Conservation (phyloP, 2,329 filamentous ascomycete species). For the Grosmannia clavigera region DNA sequence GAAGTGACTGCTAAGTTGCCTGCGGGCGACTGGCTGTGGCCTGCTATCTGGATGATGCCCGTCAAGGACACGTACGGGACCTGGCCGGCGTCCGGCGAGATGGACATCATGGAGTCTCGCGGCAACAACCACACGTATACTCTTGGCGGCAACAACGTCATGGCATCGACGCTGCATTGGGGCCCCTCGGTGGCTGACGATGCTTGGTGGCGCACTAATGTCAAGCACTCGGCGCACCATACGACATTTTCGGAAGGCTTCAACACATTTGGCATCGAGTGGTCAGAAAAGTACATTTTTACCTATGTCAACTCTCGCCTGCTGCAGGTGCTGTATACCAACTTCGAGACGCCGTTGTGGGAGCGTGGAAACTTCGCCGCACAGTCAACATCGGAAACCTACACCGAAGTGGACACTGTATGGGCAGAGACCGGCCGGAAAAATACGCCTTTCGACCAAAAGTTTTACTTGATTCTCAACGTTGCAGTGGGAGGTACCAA, state of each 20-base stretch:
- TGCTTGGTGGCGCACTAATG: slow-evolving; percentile 73
- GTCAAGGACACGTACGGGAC: slow-evolving; percentile 57
- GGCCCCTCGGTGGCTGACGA: slow-evolving; percentile 61
- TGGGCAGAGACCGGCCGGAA: slow-evolving; percentile 50
- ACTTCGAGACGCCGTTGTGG: slow-evolving; percentile 58
- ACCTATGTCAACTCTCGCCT: slow-evolving; percentile 74
- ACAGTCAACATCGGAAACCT: slow-evolving; percentile 41
- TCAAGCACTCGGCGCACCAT: slow-evolving; percentile 62
- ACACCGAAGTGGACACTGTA: slow-evolving; percentile 48
- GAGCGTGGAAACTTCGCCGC: slow-evolving; percentile 55
- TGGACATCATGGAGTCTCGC: slow-evolving; percentile 69
- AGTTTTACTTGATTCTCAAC: slow-evolving; percentile 66
- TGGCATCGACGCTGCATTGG: slow-evolving; percentile 72
- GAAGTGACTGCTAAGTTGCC: slow-evolving; percentile 70
- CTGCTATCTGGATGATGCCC: slow-evolving; percentile 85
- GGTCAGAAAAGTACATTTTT: slow-evolving; percentile 80
- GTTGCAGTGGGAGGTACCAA: slow-evolving; percentile 67
- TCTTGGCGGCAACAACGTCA: slow-evolving; percentile 70
- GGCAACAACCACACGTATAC: slow-evolving; percentile 70
- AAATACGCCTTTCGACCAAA: slow-evolving; percentile 62
- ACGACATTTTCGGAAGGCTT: slow-evolving; percentile 57
- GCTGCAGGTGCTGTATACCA: slow-evolving; percentile 68
- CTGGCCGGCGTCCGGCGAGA: slow-evolving; percentile 73
- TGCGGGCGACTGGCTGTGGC: slow-evolving; percentile 77
- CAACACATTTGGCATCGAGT: slow-evolving; percentile 74